Evolutionary conservation across 1,284 basidiomycete genomes (phyloP).

Genomic region (Trametes pubescens): DNA sequence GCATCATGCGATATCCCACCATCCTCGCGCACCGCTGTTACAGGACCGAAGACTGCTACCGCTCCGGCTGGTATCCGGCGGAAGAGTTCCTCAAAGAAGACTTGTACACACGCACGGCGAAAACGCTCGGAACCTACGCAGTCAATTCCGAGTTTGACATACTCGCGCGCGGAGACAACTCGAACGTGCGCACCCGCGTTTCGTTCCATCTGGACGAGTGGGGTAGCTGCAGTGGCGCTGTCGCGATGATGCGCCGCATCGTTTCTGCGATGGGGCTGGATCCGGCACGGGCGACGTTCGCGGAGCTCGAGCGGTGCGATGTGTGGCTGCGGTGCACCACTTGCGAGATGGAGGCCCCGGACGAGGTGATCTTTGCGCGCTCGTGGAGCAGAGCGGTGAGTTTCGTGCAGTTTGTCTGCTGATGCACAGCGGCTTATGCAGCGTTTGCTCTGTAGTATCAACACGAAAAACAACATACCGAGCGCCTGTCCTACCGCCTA

Average conservation of each 20-base stretch:
- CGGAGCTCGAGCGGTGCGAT: conserved; percentile 3
- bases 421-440: background rate
- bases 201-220: background rate
- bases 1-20: conserved; percentile 3
- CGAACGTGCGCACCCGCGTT: background rate
- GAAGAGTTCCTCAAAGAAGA: background rate
- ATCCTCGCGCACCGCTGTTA: background rate
- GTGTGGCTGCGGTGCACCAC: conserved; percentile 1
- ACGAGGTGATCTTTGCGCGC: background rate
- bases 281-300: conserved; percentile 7
- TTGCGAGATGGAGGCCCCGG: background rate
- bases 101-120: background rate
- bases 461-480: background rate
- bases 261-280: conserved; percentile 9
- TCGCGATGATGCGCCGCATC: background rate
- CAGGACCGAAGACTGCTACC: background rate
- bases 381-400: background rate
- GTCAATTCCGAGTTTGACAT: background rate
- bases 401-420: no score
- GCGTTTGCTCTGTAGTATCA: background rate
- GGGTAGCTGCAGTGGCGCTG: background rate
- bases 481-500: background rate
- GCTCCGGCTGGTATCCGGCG: background rate
- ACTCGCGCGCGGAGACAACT: background rate
- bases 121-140: background rate